Base-by-base conservation (phyloP, 306 rosid genomes). In the Coriaria nepalensis region DNA sequence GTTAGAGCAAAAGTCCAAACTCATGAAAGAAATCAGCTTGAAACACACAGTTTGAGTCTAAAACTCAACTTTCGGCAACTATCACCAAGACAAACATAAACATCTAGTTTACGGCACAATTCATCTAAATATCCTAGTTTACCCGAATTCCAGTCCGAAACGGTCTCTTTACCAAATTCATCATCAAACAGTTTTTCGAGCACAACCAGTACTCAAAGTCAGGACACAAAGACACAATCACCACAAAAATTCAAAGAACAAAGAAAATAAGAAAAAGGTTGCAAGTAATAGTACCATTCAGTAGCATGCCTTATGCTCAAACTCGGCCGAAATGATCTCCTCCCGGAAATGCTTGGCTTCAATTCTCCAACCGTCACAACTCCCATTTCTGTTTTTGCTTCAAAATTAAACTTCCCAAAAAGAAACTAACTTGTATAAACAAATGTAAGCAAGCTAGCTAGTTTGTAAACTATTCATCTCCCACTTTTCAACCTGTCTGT, bases 291-390 rank as follows among this genome's bases (percentile, higher is more conserved):
- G 47, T 82, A 92, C 98, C 98, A 92, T 73, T 92, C 96, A 43
- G 93, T 82, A 61, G 98, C 96, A 70, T 92, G 96, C 53, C 96
- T 79, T 61, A 85, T 79, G 53, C 93, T 92, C 33, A 94, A 85
- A 67, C 96, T 86, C 5, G 98, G 80, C 40, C 83, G 83, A 68
- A 80, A 82, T 5, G 93, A 79, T 68, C 94, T 74, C 77, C 77
- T 92, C 66, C 96, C 96, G 9, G 96, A 86, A 60, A 85, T 82
- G 72, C 94, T 85, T 34, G 98, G 85, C 78, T 85, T 92, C 70
- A 80, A 66, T 49, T 92, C 98, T 54, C 94, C 93, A 46, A 75
- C 75, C 45, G 94, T 90, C 49, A 86, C 94, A 38, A 76, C 94
- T 42, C 94, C 98, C 98, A 92, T 92, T 45, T 61, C 56, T 56